These are phyloP conservation scores for Senna tora DNA, from an alignment of 306 rosid genomes.

Conservation along the genomic window DNA sequence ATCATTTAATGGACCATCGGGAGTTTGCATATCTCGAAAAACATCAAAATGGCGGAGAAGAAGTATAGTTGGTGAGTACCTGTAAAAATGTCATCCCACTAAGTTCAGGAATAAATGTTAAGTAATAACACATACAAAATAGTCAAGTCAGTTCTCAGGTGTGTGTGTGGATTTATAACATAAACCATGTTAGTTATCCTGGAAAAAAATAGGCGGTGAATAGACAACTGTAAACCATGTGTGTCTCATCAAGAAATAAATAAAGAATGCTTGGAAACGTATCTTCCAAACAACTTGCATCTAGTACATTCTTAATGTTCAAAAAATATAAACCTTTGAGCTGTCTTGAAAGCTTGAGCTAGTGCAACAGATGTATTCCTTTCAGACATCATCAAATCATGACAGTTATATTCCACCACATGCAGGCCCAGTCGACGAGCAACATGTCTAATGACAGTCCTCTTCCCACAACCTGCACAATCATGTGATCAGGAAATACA, in stretches of 20 bases:
- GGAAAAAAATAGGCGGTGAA: slow-evolving; percentile 6
- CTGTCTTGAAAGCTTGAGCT: slow-evolving; percentile 83
- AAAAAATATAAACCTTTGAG: slow-evolving; percentile 62
- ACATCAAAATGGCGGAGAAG: slow-evolving; percentile 94
- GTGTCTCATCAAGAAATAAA: slow-evolving; percentile 3
- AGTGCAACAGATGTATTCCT: slow-evolving; percentile 68
- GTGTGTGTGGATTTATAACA: not conserved
- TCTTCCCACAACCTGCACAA: slow-evolving; percentile 90
- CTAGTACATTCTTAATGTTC: slow-evolving; percentile 16
- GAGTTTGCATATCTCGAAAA: slow-evolving; percentile 66
- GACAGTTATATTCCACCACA: slow-evolving; percentile 92
- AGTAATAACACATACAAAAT: slow-evolving; percentile 29
- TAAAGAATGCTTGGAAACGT: not conserved
- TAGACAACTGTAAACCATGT: slow-evolving; percentile 12
- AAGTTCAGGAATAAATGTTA: slow-evolving; percentile 29
- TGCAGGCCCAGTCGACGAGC: slow-evolving; percentile 88
- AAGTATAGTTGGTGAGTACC: slow-evolving; percentile 86
- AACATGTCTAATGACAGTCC: slow-evolving; percentile 81
- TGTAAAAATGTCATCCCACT: slow-evolving; percentile 48
- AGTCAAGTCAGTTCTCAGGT: slow-evolving; percentile 31
- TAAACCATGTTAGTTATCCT: not conserved
- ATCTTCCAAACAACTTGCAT: slow-evolving; percentile 14
- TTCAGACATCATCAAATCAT: slow-evolving; percentile 66
- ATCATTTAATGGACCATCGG: slow-evolving; percentile 66
- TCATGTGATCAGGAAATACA: slow-evolving; percentile 35